Percentiles rank a stretch among this genome's conserved stretches.
These are phyloP conservation scores for Alternaria longipes DNA, from an alignment of 2,329 filamentous ascomycete genomes.

Conservation along the genomic window DNA sequence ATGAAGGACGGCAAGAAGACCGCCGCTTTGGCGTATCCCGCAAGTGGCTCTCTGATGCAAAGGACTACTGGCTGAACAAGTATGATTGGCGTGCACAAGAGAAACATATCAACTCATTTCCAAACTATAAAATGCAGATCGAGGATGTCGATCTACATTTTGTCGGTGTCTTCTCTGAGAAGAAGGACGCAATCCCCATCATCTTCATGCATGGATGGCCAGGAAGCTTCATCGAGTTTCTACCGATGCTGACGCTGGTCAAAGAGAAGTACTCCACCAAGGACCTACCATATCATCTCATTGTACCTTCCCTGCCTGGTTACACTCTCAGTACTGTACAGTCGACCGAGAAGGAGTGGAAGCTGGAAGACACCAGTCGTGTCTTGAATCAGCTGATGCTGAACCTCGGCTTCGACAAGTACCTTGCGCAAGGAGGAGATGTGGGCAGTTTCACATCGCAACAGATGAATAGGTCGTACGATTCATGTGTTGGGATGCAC, in stretches of 20 bases:
- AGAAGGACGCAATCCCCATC: constrained; percentile 62
- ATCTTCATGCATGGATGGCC: constrained; percentile 68
- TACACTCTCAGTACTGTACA: constrained; percentile 62
- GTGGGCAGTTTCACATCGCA: constrained; percentile 59
- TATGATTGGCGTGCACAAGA: constrained; percentile 53
- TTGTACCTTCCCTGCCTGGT: constrained; percentile 66
- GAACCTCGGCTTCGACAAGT: constrained; percentile 64
- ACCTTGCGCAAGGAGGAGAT: constrained; percentile 68
- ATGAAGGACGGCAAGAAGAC: constrained; percentile 39
- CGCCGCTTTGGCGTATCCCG: constrained; percentile 41
- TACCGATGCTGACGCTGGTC: constrained; percentile 61
- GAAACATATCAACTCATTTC: constrained; percentile 60
- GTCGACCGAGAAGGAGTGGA: constrained; percentile 58
- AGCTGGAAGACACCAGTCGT: constrained; percentile 50
- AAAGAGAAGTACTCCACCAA: constrained; percentile 59
- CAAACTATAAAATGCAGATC: constrained; percentile 61
- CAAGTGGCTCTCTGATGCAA: constrained; percentile 48
- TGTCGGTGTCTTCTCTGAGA: constrained; percentile 63
- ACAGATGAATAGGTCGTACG: constrained; percentile 51
- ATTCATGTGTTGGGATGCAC: constrained; percentile 59
- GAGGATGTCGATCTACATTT: constrained; percentile 62
- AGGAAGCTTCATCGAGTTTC: constrained; percentile 65
- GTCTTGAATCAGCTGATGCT: constrained; percentile 65
- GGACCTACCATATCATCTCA: constrained; percentile 65
- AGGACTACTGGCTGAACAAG: constrained; percentile 50